These are phyloP conservation scores for Ramaria sp. DNA, from an alignment of 768 basidiomycete genomes.

Conservation along the genomic window DNA sequence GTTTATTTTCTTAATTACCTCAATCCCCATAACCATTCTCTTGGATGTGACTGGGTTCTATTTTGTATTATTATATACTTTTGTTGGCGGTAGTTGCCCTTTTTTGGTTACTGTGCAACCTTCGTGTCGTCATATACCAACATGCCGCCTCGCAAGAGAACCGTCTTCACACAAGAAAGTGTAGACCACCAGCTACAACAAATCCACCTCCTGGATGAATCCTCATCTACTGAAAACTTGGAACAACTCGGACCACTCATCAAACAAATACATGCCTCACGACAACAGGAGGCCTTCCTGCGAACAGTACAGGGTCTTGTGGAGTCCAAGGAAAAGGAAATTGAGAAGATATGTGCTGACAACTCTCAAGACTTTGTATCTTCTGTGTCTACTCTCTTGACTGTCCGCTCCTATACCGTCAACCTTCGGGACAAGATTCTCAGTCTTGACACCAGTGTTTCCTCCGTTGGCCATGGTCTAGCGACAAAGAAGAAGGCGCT, in stretches of 20 bases:
- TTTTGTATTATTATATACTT: too few relatives aligned
- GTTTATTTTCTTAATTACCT: too few relatives aligned
- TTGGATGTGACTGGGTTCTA: too few relatives aligned
- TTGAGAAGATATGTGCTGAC: constrained; percentile 89
- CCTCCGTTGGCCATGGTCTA: constrained; percentile 75
- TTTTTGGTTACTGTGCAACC: too few relatives aligned
- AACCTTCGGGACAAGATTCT: constrained; percentile 86
- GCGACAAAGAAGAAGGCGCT: constrained; percentile 91
- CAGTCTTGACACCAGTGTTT: constrained; percentile 79
- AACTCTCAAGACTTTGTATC: constrained; percentile 98
- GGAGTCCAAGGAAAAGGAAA: constrained; percentile 90
- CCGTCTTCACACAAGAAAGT: constrained; percentile 67
- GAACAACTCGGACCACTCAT: constrained; percentile 94
- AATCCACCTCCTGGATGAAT: constrained; percentile 79
- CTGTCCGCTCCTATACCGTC: constrained; percentile 92
- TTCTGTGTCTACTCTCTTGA: constrained; percentile 92
- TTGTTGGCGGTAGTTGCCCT: too few relatives aligned
- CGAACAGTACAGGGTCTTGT: constrained; percentile 80
- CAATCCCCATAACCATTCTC: too few relatives aligned
- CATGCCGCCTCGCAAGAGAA: constrained; percentile 67
- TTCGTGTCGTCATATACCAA: not conserved
- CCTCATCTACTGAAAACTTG: constrained; percentile 85
- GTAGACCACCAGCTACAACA: constrained; percentile 88
- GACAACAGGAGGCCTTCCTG: constrained; percentile 84
- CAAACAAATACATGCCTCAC: constrained; percentile 81